These are phyloP conservation scores for Aspergillus carbonarius DNA, from an alignment of 2,329 filamentous ascomycete genomes.

Conservation along the genomic window DNA sequence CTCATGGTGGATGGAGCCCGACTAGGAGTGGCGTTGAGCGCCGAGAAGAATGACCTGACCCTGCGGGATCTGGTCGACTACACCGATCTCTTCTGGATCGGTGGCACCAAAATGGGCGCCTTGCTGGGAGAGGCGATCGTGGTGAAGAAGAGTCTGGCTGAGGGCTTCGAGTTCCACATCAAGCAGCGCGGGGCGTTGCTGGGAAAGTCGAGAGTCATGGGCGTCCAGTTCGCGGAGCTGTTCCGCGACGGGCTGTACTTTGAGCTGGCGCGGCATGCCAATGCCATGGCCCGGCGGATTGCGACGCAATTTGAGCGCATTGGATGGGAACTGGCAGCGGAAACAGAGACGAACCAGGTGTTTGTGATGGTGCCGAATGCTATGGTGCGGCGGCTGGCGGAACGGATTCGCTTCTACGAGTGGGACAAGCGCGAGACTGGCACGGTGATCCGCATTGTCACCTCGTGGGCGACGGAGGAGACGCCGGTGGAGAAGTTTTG, in stretches of 20 bases:
- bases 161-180: conserved; percentile 53
- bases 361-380: conserved; percentile 47
- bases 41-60: conserved; percentile 45
- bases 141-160: conserved; percentile 46
- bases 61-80: conserved; percentile 48
- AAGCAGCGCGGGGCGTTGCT: conserved; percentile 54
- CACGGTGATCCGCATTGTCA: conserved; percentile 49
- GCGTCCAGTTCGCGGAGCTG: conserved; percentile 52
- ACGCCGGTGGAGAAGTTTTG: conserved; percentile 41
- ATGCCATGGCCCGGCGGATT: conserved; percentile 46
- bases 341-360: conserved; percentile 54
- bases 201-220: conserved; percentile 52
- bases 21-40: conserved; percentile 46
- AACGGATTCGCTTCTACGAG: conserved; percentile 49
- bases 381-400: conserved; percentile 43
- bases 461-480: conserved; percentile 52
- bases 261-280: conserved; percentile 48
- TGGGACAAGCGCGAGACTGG: conserved; percentile 47
- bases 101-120: conserved; percentile 54
- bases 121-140: conserved; percentile 54
- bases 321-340: conserved; percentile 45
- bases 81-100: conserved; percentile 57
- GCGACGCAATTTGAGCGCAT: conserved; percentile 45
- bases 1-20: conserved; percentile 53
- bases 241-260: conserved; percentile 50